Evolutionary conservation across 148 eudicot species (phyloP), one percentile per base, ranked within the genome.

Genomic region (Cornus florida): DNA sequence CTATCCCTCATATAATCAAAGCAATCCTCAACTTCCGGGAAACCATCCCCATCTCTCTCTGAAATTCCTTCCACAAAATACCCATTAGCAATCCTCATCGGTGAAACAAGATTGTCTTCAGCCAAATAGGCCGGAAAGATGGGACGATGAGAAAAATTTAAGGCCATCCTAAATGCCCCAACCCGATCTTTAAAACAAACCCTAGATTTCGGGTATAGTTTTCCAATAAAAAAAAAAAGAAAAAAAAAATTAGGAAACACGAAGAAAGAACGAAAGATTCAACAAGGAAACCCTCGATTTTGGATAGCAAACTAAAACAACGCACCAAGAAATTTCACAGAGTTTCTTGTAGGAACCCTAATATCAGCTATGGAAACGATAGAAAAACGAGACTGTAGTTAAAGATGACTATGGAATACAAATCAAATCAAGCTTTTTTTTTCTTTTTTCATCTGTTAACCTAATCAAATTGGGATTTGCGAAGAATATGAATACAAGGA

Each of bases 321-420:
- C 69, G 86, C 91, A 84, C 84, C 91, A 81, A 88, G 6, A 90
- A 91, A 89, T 80, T 77, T 89, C 95, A 89, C 85, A 23, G 92
- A 86, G 87, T 84, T 83, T 85, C 86, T 79, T 71, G 83, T 67
- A 74, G 3, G 46, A 28, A 73, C 31, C 78, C 71, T 57, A 39
- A 64, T 10, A 35, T 56, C 53, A 74, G 32, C 73, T 73, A 73
- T 43, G 75, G 43, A 67, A 72, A 67, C 50, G 64, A 65, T 64
- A 20, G 1, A 43, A 23, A 20, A 43, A 35, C 38, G 38, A 35
- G 38, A 35, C 38, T 4, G 38, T 4, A 35, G 38, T 43, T 9
- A 43, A 43, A 43, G 48, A 5, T 4, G 33, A 75, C 67, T 75
- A 72, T 67, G 72, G 77, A 41, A 76, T 60, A 46, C 38, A 24